Percentiles rank a stretch among this genome's conserved stretches.
Conservation (phyloP, 106 monocot genomes). For the Acanthochlamys bracteata region DNA sequence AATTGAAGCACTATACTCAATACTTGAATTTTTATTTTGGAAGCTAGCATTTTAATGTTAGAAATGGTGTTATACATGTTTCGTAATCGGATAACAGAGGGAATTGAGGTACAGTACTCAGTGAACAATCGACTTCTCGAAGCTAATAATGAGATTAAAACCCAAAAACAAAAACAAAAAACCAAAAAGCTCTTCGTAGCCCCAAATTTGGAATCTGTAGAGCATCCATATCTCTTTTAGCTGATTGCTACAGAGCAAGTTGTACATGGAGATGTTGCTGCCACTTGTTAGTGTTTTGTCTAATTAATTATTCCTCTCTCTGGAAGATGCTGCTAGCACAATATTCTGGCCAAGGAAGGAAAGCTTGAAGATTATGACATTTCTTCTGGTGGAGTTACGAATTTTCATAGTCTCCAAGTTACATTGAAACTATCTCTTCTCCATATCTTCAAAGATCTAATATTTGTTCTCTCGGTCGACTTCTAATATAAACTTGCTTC, state of each 20-base stretch:
- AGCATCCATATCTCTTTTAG: neutral
- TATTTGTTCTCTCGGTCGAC: neutral
- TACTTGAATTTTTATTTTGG: neutral
- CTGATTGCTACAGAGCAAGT: neutral
- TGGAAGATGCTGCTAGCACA: slow-evolving; percentile 3
- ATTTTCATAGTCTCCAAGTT: too few species aligned
- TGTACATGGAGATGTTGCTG: neutral
- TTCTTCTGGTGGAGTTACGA: neutral
- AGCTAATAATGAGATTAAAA: too few species aligned
- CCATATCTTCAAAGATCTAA: slow-evolving; percentile 2
- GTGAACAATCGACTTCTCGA: too few species aligned
- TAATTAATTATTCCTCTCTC: neutral
- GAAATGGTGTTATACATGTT: too few species aligned
- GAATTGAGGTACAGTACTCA: too few species aligned
- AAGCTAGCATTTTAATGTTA: neutral
- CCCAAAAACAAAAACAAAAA: neutral
- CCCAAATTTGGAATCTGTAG: too few species aligned
- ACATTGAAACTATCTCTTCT: neutral
- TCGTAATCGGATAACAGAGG: too few species aligned
- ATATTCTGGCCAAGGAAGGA: neutral
- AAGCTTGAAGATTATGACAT: neutral
- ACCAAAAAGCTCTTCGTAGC: too few species aligned
- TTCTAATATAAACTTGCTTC: too few species aligned
- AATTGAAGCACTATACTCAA: neutral
- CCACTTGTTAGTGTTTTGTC: slow-evolving; percentile 2